Percentiles rank a stretch among this genome's conserved stretches.
phyloP scores from a whole-genome alignment of 257 asterid genomes.

The Lantana camara region DNA sequence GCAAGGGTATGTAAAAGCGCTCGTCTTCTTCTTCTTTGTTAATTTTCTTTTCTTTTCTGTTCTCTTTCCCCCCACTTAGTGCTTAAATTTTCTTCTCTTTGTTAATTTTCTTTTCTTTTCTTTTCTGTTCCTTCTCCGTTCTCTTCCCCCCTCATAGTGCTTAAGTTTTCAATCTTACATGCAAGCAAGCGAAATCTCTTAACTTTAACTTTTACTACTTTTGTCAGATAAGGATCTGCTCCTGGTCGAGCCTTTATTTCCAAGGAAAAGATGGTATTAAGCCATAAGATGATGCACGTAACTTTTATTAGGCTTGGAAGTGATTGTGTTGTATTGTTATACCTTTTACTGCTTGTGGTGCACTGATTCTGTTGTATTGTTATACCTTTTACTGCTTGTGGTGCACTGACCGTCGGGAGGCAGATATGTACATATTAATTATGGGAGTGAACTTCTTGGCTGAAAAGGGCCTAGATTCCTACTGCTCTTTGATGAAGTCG shows the following conservation, averaged over 20 bases:
- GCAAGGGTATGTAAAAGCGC: constrained; percentile 12
- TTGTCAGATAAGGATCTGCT: constrained; percentile 20
- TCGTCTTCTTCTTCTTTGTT: neutral
- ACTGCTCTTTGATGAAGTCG: constrained; percentile 21
- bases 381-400: constrained; percentile 2
- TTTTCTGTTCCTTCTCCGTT: neutral
- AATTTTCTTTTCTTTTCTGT: neutral
- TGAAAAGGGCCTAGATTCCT: constrained; percentile 13
- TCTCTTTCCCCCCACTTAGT: neutral
- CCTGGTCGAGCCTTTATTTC: constrained; percentile 2
- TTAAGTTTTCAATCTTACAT: neutral
- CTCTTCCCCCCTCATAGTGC: too few relatives aligned
- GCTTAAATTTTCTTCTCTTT: neutral
- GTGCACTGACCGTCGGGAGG: constrained; percentile 1
- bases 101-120: neutral
- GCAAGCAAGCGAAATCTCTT: neutral
- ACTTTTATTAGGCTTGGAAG: too few relatives aligned
- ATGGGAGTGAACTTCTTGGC: constrained; percentile 22
- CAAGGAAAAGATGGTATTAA: constrained; percentile 11
- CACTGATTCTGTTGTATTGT: neutral
- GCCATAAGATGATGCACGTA: too few relatives aligned
- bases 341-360: constrained; percentile 7
- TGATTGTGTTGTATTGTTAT: neutral
- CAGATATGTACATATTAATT: constrained; percentile 17
- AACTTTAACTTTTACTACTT: neutral